Percentiles rank a stretch among this genome's conserved stretches.
Evolutionary conservation across 306 rosid species (phyloP).

Genomic region (Biancaea sappan): DNA sequence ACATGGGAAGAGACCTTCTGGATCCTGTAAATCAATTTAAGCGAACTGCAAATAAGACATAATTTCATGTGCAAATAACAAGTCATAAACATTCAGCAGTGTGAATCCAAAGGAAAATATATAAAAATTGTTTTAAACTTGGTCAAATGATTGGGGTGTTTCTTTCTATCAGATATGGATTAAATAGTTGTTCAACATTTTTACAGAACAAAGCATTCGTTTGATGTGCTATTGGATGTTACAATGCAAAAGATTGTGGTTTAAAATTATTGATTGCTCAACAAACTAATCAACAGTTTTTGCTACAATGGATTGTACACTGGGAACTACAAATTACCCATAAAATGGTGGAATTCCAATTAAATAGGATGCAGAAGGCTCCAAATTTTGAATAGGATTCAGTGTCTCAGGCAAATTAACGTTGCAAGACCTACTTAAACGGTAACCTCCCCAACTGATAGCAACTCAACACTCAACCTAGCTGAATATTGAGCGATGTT

Average conservation of each 20-base stretch:
- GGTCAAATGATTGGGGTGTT: neutral
- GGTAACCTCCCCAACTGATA: neutral
- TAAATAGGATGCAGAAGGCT: neutral
- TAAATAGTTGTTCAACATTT: neutral
- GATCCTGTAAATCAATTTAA: conserved; percentile 61
- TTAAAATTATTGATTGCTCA: neutral
- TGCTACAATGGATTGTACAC: neutral
- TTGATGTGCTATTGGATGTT: neutral
- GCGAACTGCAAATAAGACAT: conserved; percentile 3
- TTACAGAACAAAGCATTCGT: neutral
- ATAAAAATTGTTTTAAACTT: neutral
- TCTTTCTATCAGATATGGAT: neutral
- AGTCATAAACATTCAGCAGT: neutral
- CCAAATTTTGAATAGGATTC: neutral
- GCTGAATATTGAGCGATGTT: too few species aligned
- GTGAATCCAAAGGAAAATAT: neutral
- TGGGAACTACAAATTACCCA: neutral
- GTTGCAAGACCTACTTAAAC: neutral
- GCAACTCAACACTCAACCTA: neutral
- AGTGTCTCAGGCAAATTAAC: too few species aligned
- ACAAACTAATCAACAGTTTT: neutral
- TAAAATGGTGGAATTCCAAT: neutral
- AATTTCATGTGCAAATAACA: neutral
- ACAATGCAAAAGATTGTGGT: neutral
- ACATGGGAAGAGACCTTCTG: conserved; percentile 96